These are phyloP conservation scores for Iris pallida DNA, from an alignment of 116 monocot species.

Conservation along the genomic window DNA sequence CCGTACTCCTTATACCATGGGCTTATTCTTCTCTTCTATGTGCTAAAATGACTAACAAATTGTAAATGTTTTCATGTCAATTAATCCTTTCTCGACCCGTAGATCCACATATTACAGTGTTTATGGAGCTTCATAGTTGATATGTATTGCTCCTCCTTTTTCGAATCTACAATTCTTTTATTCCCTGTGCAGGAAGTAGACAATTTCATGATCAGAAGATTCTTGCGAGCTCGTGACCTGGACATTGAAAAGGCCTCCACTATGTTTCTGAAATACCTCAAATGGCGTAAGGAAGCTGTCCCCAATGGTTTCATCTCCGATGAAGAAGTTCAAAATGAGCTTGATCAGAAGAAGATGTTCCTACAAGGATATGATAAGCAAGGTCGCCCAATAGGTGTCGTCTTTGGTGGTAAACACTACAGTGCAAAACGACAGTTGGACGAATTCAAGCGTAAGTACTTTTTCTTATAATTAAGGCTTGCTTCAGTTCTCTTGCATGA, in stretches of 20 bases:
- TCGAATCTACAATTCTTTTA: background rate
- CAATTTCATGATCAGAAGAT: conserved; percentile 55
- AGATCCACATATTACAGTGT: no score
- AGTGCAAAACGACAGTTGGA: conserved; percentile 41
- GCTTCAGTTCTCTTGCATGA: no score
- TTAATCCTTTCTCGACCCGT: no score
- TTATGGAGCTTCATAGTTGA: no score
- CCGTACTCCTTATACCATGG: no score
- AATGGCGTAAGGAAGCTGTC: conserved; percentile 41
- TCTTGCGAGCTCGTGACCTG: conserved; percentile 59
- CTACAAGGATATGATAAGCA: conserved; percentile 55
- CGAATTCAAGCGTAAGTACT: conserved; percentile 66
- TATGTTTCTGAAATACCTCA: conserved; percentile 57
- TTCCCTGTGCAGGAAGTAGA: conserved; percentile 40
- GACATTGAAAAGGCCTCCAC: conserved; percentile 47
- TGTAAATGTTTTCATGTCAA: no score
- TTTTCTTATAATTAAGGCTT: background rate
- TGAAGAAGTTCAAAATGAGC: conserved; percentile 52
- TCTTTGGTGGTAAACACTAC: conserved; percentile 41
- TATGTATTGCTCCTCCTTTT: background rate
- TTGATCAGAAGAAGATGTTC: conserved; percentile 53
- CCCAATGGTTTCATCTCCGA: conserved; percentile 65
- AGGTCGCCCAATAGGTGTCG: conserved; percentile 47
- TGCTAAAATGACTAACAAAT: no score
- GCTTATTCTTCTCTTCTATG: no score